These are phyloP conservation scores for Heritiera fomes DNA, from an alignment of 345 rosid species.

Conservation along the genomic window DNA sequence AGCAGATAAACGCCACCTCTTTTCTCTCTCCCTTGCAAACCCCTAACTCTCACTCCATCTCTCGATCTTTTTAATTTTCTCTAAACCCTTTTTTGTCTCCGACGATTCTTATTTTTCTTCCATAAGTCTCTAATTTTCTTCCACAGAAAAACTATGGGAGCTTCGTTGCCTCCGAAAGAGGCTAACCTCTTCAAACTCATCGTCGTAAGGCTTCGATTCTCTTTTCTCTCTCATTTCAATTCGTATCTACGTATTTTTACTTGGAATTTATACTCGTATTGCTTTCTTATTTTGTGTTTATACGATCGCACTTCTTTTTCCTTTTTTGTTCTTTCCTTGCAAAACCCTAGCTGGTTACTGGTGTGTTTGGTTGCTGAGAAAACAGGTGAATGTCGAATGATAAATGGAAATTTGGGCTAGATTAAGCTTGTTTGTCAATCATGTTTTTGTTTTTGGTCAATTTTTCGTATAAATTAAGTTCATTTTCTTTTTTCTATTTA, in stretches of 20 bases:
- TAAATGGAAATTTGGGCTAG: background rate
- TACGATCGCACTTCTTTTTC: constrained; percentile 14
- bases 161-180: constrained; percentile 97
- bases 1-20: constrained; percentile 18
- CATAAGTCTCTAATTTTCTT: background rate
- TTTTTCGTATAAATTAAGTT: background rate
- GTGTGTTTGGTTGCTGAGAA: constrained; percentile 12
- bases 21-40: background rate
- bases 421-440: background rate
- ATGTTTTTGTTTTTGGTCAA: background rate
- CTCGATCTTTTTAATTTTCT: background rate
- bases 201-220: constrained; percentile 76
- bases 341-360: constrained; percentile 30
- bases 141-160: constrained; percentile 60
- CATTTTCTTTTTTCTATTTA: background rate
- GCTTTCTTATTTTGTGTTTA: background rate
- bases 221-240: constrained; percentile 4
- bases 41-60: background rate
- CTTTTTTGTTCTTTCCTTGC: background rate
- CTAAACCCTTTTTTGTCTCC: background rate
- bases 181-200: constrained; percentile 99
- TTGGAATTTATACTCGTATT: background rate
- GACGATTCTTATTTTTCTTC: background rate
- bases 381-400: background rate
- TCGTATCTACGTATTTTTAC: background rate